These are phyloP conservation scores for Xylaria digitata DNA, from an alignment of 2,329 filamentous ascomycete genomes.

Conservation along the genomic window DNA sequence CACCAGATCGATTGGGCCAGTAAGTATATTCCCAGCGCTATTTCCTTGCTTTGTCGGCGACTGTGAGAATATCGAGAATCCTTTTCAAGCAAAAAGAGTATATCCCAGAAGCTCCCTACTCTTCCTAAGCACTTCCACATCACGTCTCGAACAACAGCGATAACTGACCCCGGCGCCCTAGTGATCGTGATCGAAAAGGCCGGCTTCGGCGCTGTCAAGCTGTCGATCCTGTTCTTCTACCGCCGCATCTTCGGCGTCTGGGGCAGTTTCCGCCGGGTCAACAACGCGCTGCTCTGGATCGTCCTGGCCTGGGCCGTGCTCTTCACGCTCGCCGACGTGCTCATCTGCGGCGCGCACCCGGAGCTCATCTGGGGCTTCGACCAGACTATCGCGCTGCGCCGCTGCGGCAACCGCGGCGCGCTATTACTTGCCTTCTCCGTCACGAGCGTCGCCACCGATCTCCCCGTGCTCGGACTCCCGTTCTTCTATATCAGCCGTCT, in stretches of 20 bases:
- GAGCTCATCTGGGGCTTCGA: slow-evolving; percentile 37
- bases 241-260: slow-evolving; percentile 38
- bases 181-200: slow-evolving; percentile 39
- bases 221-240: slow-evolving; percentile 38
- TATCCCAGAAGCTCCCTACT: no score
- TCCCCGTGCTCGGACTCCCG: slow-evolving; percentile 32
- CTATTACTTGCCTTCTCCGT: slow-evolving; percentile 35
- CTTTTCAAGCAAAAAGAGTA: no score
- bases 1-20: slow-evolving; percentile 37
- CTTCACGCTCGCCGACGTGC: slow-evolving; percentile 34
- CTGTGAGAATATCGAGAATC: no score
- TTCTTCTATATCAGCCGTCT: slow-evolving; percentile 38
- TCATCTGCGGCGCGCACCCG: slow-evolving; percentile 33
- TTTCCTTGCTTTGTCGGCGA: background rate
- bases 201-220: slow-evolving; percentile 53
- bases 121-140: no score
- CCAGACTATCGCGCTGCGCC: slow-evolving; percentile 27
- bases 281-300: slow-evolving; percentile 35
- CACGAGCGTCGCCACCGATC: slow-evolving; percentile 36
- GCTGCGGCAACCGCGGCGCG: slow-evolving; percentile 36
- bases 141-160: no score
- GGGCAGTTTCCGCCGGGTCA: slow-evolving; percentile 32
- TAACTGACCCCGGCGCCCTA: background rate
- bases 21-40: background rate
- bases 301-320: slow-evolving; percentile 29